These are phyloP conservation scores for Chlamydomonas applanata DNA, from an alignment of 139 green algal species.

Conservation along the genomic window DNA sequence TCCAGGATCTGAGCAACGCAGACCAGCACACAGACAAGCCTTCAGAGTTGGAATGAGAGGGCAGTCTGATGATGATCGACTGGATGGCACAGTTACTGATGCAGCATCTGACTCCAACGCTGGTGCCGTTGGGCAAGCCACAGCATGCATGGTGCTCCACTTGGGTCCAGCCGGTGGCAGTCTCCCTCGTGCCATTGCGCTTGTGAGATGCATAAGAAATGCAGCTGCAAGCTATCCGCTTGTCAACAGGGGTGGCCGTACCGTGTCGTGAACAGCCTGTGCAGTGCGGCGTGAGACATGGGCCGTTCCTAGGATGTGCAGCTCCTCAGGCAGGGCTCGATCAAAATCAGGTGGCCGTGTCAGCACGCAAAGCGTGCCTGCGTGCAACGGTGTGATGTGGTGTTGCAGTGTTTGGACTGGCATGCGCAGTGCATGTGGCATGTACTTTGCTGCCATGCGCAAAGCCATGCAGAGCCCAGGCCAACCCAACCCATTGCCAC, in stretches of 20 bases:
- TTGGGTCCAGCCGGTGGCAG: too few relatives aligned
- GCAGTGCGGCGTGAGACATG: not conserved
- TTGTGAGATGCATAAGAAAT: not conserved
- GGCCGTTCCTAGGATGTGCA: slow-evolving; percentile 5
- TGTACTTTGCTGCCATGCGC: not conserved
- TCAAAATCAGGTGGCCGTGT: not conserved
- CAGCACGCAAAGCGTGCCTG: slow-evolving; percentile 5
- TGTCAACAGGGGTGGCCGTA: not conserved
- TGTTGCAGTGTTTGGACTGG: not conserved
- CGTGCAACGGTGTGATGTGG: not conserved
- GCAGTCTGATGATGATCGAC: too few relatives aligned
- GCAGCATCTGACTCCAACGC: too few relatives aligned
- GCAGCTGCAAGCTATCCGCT: not conserved
- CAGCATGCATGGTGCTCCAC: too few relatives aligned
- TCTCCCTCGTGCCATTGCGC: too few relatives aligned
- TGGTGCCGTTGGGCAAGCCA: too few relatives aligned
- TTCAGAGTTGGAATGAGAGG: too few relatives aligned
- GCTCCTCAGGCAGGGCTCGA: slow-evolving; percentile 5
- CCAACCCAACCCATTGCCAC: too few relatives aligned
- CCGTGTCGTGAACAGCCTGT: not conserved
- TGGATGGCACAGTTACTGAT: too few relatives aligned
- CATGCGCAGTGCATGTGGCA: not conserved
- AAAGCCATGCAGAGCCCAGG: not conserved
- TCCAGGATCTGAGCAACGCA: not conserved
- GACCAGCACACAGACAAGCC: not conserved